These are phyloP conservation scores for Apiospora malaysiana DNA, from an alignment of 2,329 filamentous ascomycete species.

Conservation along the genomic window DNA sequence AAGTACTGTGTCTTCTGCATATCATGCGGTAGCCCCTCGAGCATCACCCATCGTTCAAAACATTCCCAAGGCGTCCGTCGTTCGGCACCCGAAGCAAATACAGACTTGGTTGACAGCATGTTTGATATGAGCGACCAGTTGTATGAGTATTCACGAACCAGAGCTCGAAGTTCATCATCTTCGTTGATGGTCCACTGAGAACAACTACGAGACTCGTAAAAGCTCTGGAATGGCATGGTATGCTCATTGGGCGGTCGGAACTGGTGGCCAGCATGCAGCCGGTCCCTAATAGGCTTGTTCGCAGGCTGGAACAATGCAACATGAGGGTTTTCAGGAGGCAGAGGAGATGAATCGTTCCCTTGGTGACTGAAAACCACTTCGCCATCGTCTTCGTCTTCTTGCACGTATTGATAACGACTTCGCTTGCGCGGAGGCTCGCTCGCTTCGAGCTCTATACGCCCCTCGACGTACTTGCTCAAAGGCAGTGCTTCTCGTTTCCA, in stretches of 20 bases:
- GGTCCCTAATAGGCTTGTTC: slow-evolving; percentile 87
- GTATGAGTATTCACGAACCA: slow-evolving; percentile 93
- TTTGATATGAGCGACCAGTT: slow-evolving; percentile 96
- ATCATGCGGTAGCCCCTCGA: slow-evolving; percentile 89
- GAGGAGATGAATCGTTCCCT: slow-evolving; percentile 41
- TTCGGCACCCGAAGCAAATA: slow-evolving; percentile 85
- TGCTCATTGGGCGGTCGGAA: slow-evolving; percentile 93
- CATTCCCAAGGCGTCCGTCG: slow-evolving; percentile 97
- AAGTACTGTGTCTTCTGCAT: slow-evolving; percentile 98
- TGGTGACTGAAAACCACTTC: slow-evolving; percentile 44
- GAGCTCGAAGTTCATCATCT: slow-evolving; percentile 83
- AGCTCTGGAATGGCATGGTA: slow-evolving; percentile 85
- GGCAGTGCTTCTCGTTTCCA: slow-evolving; percentile 82
- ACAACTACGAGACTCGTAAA: slow-evolving; percentile 85
- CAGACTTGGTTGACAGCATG: slow-evolving; percentile 74
- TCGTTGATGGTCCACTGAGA: slow-evolving; percentile 93
- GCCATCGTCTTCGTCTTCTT: slow-evolving; percentile 68
- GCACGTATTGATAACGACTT: slow-evolving; percentile 81
- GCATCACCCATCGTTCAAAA: slow-evolving; percentile 93
- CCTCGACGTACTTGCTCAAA: slow-evolving; percentile 85
- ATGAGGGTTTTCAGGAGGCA: slow-evolving; percentile 73
- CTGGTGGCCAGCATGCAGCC: slow-evolving; percentile 87
- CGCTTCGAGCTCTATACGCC: slow-evolving; percentile 74
- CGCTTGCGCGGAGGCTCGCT: slow-evolving; percentile 73
- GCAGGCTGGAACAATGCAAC: slow-evolving; percentile 90